Base-by-base conservation (phyloP, 495 filamentous ascomycete species). In the Xylaria grammica region DNA sequence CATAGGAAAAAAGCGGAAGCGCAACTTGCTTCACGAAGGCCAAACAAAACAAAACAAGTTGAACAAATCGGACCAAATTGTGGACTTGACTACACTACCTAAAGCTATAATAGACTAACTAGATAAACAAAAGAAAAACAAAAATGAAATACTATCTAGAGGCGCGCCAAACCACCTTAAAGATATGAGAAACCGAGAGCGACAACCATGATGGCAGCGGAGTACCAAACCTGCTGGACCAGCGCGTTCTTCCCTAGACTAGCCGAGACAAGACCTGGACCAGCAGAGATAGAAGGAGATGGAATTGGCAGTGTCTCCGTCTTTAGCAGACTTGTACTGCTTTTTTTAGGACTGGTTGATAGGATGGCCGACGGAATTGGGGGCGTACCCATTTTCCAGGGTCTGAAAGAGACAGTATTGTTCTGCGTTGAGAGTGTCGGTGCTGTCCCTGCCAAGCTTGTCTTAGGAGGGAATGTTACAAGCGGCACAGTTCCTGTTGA, bases 141-240 rank as follows among this genome's bases (percentile, higher is more conserved):
- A 51, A 51, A 51, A 51, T n/a, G 48, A 51, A 51, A 51, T 30
- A 51, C 48, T 51, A 51, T 51, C 48, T 30, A 51, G 13, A 51
- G 26, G 17, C 26, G 48, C 26, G 48, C 48, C 26, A 51, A 30
- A 30, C 48, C 26, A 51, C 48, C 48, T 51, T 48, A 51, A n/a
- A 51, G 48, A 51, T 30, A 51, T 51, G 48, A 51, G 48, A 51
- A 51, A 51, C 48, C 48, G 48, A 51, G 26, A 51, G 48, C 48
- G 48, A 51, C 48, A 51, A 30, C 48, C 45, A 26, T 48, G 45
- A 48, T 24, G 20, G 45, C 45, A 48, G 45, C 45, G 45, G 45
- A 36, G 34, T 36, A 36, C 34, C 34, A 36, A 36, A 36, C 34
- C 34, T 36, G 34, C 34, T 36, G 34, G 34, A 36, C 34, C 45